Conservation (phyloP, 176 grass and related monocot species). For the Raddia guianensis region DNA sequence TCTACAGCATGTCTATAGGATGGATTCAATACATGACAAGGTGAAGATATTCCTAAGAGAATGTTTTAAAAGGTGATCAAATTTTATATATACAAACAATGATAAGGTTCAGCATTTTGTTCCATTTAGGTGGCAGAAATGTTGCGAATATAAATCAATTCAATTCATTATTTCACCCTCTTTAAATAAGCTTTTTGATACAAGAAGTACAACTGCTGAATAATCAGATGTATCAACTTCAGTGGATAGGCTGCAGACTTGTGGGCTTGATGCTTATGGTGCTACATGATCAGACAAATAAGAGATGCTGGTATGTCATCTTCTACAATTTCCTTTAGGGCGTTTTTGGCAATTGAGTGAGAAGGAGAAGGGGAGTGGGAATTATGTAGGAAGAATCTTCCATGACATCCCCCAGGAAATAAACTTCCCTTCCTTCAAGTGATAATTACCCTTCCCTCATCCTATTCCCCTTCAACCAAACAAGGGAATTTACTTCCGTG, state of each 20-base stretch:
- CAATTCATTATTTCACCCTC: not conserved
- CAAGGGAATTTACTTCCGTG: too few relatives aligned
- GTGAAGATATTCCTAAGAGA: not conserved
- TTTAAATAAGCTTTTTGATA: not conserved
- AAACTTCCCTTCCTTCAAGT: too few relatives aligned
- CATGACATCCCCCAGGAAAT: too few relatives aligned
- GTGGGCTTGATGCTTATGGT: not conserved
- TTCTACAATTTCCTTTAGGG: not conserved
- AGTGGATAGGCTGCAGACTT: not conserved
- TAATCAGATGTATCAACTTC: constrained; percentile 13
- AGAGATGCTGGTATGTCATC: not conserved
- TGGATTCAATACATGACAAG: constrained; percentile 25
- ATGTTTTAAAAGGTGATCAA: not conserved
- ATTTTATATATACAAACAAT: constrained; percentile 7
- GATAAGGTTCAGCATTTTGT: constrained; percentile 10
- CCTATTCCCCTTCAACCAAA: too few relatives aligned
- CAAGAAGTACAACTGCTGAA: not conserved
- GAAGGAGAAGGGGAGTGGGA: too few relatives aligned
- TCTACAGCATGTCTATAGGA: not conserved
- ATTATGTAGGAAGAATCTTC: too few relatives aligned
- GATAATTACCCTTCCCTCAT: too few relatives aligned
- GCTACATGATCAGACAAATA: not conserved
- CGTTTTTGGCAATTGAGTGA: too few relatives aligned
- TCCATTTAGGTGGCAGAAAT: not conserved
- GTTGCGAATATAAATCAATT: not conserved